These are phyloP conservation scores for Eragrostis nindensis DNA, from an alignment of 176 grass and related monocot species.

Conservation along the genomic window DNA sequence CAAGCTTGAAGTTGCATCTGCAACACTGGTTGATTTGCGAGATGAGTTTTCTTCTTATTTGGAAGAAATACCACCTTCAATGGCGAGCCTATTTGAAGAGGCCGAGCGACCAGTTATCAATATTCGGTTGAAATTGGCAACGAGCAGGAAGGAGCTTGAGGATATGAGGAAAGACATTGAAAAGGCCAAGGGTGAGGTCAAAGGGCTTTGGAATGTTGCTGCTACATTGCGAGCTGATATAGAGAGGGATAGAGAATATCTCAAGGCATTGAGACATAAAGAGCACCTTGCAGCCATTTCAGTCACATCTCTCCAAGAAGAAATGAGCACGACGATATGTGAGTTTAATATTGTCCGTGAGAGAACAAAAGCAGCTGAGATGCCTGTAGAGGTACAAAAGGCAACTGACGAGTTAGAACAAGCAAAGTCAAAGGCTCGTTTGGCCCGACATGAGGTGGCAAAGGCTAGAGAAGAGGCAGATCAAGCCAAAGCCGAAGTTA, in stretches of 20 bases:
- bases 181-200: conserved; percentile 64
- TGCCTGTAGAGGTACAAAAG: conserved; percentile 53
- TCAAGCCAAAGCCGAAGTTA: conserved; percentile 48
- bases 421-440: conserved; percentile 43
- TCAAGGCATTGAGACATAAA: conserved; percentile 53
- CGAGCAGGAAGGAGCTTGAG: conserved; percentile 56
- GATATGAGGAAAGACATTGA: conserved; percentile 62
- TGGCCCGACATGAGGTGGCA: conserved; percentile 52
- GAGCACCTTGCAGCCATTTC: conserved; percentile 39
- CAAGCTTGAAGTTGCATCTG: conserved; percentile 53
- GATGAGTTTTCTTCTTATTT: conserved; percentile 50
- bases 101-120: not conserved
- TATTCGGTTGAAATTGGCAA: conserved; percentile 12
- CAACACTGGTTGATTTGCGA: conserved; percentile 50
- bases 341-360: conserved; percentile 44
- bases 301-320: conserved; percentile 55
- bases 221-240: conserved; percentile 62
- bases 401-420: conserved; percentile 51
- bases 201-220: conserved; percentile 54
- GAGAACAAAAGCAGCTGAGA: conserved; percentile 45
- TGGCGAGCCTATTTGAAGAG: conserved; percentile 12
- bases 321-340: conserved; percentile 40
- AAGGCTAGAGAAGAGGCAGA: conserved; percentile 63
- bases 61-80: conserved; percentile 32
- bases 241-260: conserved; percentile 53